Conservation (phyloP, 768 basidiomycete species). For the Auriscalpium orientale region DNA sequence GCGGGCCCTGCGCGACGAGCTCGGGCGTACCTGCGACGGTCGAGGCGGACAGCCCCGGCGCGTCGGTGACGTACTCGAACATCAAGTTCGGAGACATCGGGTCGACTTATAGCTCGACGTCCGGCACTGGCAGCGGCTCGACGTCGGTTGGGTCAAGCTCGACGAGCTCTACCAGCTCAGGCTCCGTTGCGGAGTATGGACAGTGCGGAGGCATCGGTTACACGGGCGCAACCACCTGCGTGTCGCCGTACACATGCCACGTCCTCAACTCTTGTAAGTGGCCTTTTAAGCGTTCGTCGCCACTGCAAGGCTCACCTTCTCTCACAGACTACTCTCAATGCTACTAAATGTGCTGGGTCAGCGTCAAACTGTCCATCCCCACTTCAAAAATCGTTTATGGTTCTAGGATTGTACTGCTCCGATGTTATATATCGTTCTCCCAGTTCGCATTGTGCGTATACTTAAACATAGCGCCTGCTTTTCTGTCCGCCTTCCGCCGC, state of each 20-base stretch:
- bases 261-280: conserved; percentile 1
- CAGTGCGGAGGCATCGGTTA: conserved; percentile 19
- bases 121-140: not conserved
- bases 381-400: too few species aligned
- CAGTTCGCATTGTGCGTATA: too few species aligned
- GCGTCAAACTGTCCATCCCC: too few species aligned
- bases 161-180: not conserved
- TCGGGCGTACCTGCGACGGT: conserved; percentile 40
- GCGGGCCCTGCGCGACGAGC: conserved; percentile 42
- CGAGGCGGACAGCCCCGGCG: conserved; percentile 30
- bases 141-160: conserved; percentile 1
- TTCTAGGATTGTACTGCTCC: too few species aligned
- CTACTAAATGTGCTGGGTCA: conserved; percentile 1
- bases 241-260: conserved; percentile 9
- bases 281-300: not conserved
- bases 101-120: conserved; percentile 29
- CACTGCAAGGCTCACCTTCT: not conserved
- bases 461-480: too few species aligned
- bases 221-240: conserved; percentile 12
- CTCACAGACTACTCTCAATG: conserved; percentile 8
- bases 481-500: too few species aligned
- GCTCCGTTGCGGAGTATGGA: conserved; percentile 12
- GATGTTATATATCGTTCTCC: too few species aligned
- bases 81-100: conserved; percentile 46
- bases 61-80: conserved; percentile 46